These are phyloP conservation scores for Odonthalia washingtoniensis DNA, from an alignment of 31 red algal species.

Conservation along the genomic window DNA sequence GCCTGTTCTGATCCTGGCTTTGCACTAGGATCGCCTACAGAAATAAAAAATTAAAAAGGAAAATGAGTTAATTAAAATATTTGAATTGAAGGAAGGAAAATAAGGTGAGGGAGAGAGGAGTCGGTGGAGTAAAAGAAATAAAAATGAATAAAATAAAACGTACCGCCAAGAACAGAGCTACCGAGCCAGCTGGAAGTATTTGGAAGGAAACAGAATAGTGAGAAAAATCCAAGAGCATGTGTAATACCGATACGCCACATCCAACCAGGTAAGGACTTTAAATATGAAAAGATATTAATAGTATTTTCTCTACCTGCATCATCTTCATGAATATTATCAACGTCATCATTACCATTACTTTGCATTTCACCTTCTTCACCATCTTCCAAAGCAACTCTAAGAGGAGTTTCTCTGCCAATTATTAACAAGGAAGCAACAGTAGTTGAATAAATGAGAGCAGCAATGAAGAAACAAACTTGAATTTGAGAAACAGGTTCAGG, in stretches of 20 bases:
- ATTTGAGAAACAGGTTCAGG: constrained; percentile 55
- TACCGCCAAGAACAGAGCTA: constrained; percentile 63
- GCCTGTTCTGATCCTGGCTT: constrained; percentile 30
- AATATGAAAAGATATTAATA: constrained; percentile 38
- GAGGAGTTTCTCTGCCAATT: constrained; percentile 29
- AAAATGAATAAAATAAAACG: neutral
- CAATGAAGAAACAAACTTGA: constrained; percentile 42
- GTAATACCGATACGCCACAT: constrained; percentile 55
- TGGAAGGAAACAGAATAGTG: constrained; percentile 69
- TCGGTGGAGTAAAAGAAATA: neutral
- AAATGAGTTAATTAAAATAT: neutral
- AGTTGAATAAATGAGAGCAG: constrained; percentile 31
- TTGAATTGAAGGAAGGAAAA: neutral
- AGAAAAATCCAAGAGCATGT: constrained; percentile 60
- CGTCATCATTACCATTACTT: neutral
- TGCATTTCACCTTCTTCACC: neutral
- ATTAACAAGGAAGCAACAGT: constrained; percentile 47
- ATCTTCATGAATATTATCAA: neutral
- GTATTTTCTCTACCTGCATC: neutral
- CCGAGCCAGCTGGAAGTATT: constrained; percentile 73
- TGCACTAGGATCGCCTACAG: constrained; percentile 52
- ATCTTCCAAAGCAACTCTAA: neutral
- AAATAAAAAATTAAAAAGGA: constrained; percentile 2
- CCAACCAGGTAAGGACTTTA: constrained; percentile 43
- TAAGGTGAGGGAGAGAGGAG: neutral